These are phyloP conservation scores for Kwoniella europaea DNA, from an alignment of 768 basidiomycete genomes.

Conservation along the genomic window DNA sequence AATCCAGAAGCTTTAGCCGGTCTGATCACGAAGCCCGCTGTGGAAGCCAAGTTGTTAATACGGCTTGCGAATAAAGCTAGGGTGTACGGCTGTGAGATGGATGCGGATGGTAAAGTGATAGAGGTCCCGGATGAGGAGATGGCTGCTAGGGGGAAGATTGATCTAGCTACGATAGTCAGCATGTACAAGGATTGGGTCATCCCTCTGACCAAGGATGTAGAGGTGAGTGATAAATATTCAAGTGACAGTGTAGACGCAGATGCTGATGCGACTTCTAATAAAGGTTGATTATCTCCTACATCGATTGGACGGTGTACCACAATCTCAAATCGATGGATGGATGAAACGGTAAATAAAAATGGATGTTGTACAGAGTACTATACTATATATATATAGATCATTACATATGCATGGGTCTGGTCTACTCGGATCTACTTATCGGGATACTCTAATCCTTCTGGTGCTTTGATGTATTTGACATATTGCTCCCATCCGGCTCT, in stretches of 20 bases:
- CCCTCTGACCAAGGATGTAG: conserved; percentile 95
- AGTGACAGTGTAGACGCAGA: neutral
- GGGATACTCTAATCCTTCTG: conserved; percentile 34
- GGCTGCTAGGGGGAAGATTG: conserved; percentile 68
- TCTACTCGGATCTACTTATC: conserved; percentile 21
- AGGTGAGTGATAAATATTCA: conserved; percentile 65
- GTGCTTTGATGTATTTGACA: conserved; percentile 29
- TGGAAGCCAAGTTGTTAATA: conserved; percentile 80
- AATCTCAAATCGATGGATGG: conserved; percentile 77
- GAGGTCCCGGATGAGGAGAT: conserved; percentile 38
- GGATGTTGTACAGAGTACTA: neutral
- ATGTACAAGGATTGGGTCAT: conserved; percentile 95
- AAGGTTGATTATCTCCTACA: conserved; percentile 95
- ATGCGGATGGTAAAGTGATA: conserved; percentile 56
- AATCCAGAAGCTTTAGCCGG: conserved; percentile 78
- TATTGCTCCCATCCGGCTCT: conserved; percentile 36
- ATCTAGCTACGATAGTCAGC: conserved; percentile 88
- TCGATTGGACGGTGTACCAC: conserved; percentile 80
- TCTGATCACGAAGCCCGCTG: conserved; percentile 96
- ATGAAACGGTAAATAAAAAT: conserved; percentile 25
- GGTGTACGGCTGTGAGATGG: conserved; percentile 80
- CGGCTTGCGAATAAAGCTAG: conserved; percentile 83
- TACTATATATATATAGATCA: neutral
- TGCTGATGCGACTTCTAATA: neutral
- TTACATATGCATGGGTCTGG: neutral